Conservation (phyloP, 768 basidiomycete species). For the Clathrus columnatus region DNA sequence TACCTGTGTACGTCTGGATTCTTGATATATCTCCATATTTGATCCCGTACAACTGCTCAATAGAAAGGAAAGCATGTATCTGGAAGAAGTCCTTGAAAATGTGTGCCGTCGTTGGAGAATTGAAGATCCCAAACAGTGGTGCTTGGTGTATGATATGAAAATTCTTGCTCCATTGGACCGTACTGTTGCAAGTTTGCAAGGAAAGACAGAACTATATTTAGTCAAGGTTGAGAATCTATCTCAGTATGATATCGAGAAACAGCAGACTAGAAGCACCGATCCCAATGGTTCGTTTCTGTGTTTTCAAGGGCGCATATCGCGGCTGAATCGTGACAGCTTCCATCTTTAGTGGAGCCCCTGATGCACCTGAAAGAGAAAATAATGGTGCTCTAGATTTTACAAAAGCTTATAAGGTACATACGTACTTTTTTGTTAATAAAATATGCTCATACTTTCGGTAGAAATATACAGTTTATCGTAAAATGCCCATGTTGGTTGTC, state of each 20-base stretch:
- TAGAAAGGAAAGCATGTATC: slow-evolving; percentile 88
- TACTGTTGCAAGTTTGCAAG: slow-evolving; percentile 92
- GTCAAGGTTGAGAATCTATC: slow-evolving; percentile 72
- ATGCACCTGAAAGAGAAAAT: slow-evolving; percentile 39
- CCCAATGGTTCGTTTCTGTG: slow-evolving; percentile 61
- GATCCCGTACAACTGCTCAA: neutral
- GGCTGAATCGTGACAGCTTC: slow-evolving; percentile 46
- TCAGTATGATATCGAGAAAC: slow-evolving; percentile 59
- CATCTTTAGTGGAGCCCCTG: slow-evolving; percentile 85
- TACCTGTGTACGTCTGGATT: slow-evolving; percentile 32
- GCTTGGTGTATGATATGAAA: slow-evolving; percentile 58
- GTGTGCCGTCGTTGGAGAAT: slow-evolving; percentile 67
- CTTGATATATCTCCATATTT: neutral
- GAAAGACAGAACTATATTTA: slow-evolving; percentile 73
- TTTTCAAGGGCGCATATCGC: neutral
- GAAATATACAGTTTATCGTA: slow-evolving; percentile 90
- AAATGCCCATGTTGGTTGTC: slow-evolving; percentile 88
- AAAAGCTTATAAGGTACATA: slow-evolving; percentile 72
- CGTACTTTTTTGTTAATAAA: neutral
- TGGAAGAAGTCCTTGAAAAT: slow-evolving; percentile 89
- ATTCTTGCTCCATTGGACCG: slow-evolving; percentile 86
- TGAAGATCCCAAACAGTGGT: slow-evolving; percentile 69
- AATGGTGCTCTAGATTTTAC: slow-evolving; percentile 68
- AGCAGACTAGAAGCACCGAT: slow-evolving; percentile 70
- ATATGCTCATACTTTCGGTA: slow-evolving; percentile 23